phyloP scores from a whole-genome alignment of 306 rosid species.

The Gastrolobium villosum region DNA sequence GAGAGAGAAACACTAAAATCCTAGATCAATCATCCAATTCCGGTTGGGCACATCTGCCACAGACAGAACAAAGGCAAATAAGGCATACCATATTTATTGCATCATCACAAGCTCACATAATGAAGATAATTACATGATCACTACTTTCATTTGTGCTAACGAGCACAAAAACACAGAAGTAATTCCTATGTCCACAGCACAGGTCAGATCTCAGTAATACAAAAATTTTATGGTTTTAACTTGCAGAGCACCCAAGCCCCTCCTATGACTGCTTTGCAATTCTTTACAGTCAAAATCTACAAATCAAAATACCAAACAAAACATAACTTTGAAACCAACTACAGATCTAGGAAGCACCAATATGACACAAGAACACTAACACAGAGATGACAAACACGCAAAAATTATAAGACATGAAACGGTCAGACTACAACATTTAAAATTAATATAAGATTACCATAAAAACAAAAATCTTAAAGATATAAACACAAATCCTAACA shows the following conservation, averaged over 20 bases:
- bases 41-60: too few species aligned
- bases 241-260: neutral
- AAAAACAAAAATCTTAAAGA: neutral
- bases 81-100: constrained; percentile 13
- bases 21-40: too few species aligned
- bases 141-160: neutral
- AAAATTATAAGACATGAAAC: neutral
- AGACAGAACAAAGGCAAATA: constrained; percentile 37
- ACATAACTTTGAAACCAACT: neutral
- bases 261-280: neutral
- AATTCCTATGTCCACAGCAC: neutral
- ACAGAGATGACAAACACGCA: neutral
- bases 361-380: neutral
- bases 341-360: neutral
- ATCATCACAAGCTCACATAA: constrained; percentile 5
- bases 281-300: neutral
- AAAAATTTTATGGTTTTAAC: constrained; percentile 31
- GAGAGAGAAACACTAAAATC: too few species aligned
- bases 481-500: neutral
- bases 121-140: constrained; percentile 19
- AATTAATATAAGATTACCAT: neutral
- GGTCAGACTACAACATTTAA: too few species aligned
- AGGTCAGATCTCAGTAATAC: neutral
- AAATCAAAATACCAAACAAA: neutral
- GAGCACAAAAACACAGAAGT: neutral